Evolutionary conservation across 2,329 filamentous ascomycete species (phyloP).

Genomic region (Epichloe amarillans): DNA sequence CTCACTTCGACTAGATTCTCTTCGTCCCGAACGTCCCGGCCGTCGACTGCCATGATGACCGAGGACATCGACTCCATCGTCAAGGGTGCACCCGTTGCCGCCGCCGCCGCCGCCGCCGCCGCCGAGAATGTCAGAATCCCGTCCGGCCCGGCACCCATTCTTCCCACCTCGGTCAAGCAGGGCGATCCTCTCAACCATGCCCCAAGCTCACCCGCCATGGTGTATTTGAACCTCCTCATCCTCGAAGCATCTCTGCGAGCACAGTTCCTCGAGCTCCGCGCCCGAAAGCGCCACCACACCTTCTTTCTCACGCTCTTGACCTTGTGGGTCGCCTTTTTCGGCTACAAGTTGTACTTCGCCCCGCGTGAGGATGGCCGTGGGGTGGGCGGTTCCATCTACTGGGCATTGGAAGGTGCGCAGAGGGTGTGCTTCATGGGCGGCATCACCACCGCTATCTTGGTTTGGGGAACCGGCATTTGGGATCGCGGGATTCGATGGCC

Average conservation of each 20-base stretch:
- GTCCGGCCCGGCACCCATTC: conserved; percentile 29
- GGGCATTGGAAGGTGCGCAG: conserved; percentile 82
- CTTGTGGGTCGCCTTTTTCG: conserved; percentile 72
- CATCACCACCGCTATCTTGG: conserved; percentile 69
- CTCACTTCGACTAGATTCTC: background rate
- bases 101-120: conserved; percentile 14
- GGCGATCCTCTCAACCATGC: conserved; percentile 65
- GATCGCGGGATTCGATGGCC: conserved; percentile 92
- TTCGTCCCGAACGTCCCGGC: background rate
- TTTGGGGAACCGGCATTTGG: conserved; percentile 95
- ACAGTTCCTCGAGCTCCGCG: conserved; percentile 82
- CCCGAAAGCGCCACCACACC: conserved; percentile 78
- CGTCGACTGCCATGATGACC: conserved; percentile 31
- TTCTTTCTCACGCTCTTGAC: conserved; percentile 76
- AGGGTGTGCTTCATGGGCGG: conserved; percentile 88
- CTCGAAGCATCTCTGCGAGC: conserved; percentile 87
- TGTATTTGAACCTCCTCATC: conserved; percentile 95
- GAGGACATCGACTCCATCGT: conserved; percentile 75
- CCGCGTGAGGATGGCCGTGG: conserved; percentile 89
- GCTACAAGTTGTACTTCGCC: conserved; percentile 84
- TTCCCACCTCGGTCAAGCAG: conserved; percentile 30
- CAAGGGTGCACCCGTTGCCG: conserved; percentile 66
- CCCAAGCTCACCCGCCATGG: conserved; percentile 86
- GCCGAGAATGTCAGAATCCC: conserved; percentile 33
- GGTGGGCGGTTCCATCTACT: conserved; percentile 88